phyloP scores from a whole-genome alignment of 1,139 yeast genomes.

The Suhomyces taliae region DNA sequence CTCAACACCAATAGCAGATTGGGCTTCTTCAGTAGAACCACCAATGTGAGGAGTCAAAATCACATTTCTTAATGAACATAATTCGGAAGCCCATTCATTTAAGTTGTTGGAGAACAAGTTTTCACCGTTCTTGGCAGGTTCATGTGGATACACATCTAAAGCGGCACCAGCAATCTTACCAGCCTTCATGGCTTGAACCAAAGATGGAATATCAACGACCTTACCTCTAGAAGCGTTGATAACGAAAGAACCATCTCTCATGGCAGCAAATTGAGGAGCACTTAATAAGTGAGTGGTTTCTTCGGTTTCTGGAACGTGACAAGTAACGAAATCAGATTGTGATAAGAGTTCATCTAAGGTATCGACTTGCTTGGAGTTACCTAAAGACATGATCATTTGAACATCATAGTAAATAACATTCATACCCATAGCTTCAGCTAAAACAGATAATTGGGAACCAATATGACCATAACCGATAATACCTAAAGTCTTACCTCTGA shows the following conservation, averaged over 20 bases:
- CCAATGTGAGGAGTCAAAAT: constrained; percentile 98
- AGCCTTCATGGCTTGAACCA: constrained; percentile 84
- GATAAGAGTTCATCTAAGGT: constrained; percentile 79
- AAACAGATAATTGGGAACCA: constrained; percentile 93
- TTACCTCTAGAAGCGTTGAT: constrained; percentile 98
- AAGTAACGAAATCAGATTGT: constrained; percentile 83
- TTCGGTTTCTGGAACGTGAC: constrained; percentile 93
- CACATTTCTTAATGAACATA: constrained; percentile 79
- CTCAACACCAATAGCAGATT: constrained; percentile 95
- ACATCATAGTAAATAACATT: constrained; percentile 92
- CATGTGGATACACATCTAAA: constrained; percentile 93
- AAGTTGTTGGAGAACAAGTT: constrained; percentile 68
- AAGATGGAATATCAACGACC: constrained; percentile 93
- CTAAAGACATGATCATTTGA: constrained; percentile 90
- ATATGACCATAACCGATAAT: constrained; percentile 98
- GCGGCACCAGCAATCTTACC: constrained; percentile 99
- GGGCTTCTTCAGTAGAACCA: constrained; percentile 99
- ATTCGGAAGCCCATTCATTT: constrained; percentile 83
- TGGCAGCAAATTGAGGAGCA: constrained; percentile 88
- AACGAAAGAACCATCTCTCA: constrained; percentile 94
- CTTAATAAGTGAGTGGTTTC: constrained; percentile 91
- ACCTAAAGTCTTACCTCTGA: constrained; percentile 97
- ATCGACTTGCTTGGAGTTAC: constrained; percentile 92
- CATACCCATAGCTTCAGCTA: constrained; percentile 99
- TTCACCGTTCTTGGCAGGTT: constrained; percentile 96